Conservation (phyloP, 306 rosid genomes). For the Abrus precatorius region DNA sequence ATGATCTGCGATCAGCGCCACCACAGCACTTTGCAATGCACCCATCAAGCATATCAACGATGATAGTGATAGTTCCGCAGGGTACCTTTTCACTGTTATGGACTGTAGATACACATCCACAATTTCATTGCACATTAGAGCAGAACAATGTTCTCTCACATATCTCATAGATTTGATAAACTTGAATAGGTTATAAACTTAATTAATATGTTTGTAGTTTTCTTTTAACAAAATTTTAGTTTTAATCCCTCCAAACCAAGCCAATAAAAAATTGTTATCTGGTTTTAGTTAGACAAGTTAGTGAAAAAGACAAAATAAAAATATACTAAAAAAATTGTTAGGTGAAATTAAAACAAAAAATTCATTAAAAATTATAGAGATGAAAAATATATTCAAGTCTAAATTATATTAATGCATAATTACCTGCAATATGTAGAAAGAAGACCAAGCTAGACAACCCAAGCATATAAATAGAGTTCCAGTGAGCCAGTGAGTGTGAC, state of each 20-base stretch:
- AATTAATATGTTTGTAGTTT: too few species aligned
- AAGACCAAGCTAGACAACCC: slow-evolving; percentile 49
- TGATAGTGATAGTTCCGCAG: slow-evolving; percentile 70
- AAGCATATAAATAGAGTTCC: slow-evolving; percentile 48
- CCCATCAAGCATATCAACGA: slow-evolving; percentile 73
- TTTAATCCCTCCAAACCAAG: too few species aligned
- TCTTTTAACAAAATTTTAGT: too few species aligned
- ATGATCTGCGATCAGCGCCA: slow-evolving; percentile 63
- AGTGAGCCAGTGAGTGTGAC: slow-evolving; percentile 46
- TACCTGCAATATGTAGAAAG: slow-evolving; percentile 59
- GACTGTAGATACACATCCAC: slow-evolving; percentile 52
- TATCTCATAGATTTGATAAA: not conserved
- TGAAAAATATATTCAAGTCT: too few species aligned
- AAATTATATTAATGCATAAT: not conserved
- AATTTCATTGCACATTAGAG: not conserved
- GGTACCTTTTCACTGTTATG: slow-evolving; percentile 68
- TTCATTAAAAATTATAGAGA: too few species aligned
- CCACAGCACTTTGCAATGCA: slow-evolving; percentile 57
- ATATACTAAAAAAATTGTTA: too few species aligned
- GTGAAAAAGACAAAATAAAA: too few species aligned
- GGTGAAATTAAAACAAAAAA: too few species aligned
- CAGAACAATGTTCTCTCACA: not conserved
- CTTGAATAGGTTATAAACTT: too few species aligned
- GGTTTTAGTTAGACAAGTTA: too few species aligned
- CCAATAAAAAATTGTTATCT: too few species aligned